Evolutionary conservation across 1,284 basidiomycete genomes (phyloP), one percentile per base, ranked within the genome.

Genomic region (Ganoderma multipileum): DNA sequence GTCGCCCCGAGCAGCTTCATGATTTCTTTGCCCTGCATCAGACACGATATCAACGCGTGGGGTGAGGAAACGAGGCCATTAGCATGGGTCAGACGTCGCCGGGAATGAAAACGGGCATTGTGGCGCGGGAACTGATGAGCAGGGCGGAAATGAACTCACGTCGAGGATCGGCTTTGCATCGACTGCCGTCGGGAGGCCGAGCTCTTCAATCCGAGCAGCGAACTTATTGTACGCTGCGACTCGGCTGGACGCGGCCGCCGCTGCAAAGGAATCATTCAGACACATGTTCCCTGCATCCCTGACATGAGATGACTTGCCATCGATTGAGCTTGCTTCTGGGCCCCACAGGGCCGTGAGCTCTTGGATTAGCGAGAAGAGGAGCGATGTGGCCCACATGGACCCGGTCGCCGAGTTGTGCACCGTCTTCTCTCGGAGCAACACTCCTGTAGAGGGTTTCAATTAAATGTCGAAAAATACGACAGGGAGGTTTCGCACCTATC

Each of bases 141-240:
- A 44, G 16, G 28, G 38, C 44, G 65, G 44, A 52, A 61, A 65
- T 65, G 50, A 1, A 79, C 93, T 79, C 75, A 95, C 96, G 74
- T 95, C 89, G 6, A 98, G 83, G 9, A 96, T 76, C 11, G 93
- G 89, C 70, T 87, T 91, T 41, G 87, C 86, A 61, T 95, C 90
- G 52, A 93, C 89, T 2, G 84, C 85, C 1, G 80, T 76, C 18
- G 85, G 83, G 18, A 98, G 81, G 7, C 83, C 86, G 16, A 95
- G 84, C 65, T 89, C 87, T 68, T 89, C 84, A 18, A 96, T 81
- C 36, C 84, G 87, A 4, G 79, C 73, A 1, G 86, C 81, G 74
- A 97, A 92, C 0, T 77, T 73, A 72, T 93, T 92, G 78, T 95
- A 97, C 12, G 78, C 74, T n/a, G 83, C 74, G 50, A 94, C 83